Base-by-base conservation (phyloP, 2,329 filamentous ascomycete genomes). In the Celoporthe dispersa region DNA sequence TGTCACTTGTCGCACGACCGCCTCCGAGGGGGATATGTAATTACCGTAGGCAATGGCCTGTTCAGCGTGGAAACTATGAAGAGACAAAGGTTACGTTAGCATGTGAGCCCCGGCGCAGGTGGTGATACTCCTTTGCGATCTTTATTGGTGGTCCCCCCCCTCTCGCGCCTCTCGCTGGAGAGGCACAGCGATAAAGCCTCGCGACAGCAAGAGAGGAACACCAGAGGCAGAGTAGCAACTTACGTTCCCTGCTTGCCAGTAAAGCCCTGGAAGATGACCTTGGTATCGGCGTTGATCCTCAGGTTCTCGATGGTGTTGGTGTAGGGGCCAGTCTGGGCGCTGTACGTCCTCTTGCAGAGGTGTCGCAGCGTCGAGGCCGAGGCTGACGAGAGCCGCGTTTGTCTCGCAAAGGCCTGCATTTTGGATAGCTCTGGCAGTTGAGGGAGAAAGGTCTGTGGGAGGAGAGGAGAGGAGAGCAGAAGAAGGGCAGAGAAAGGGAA, bases 41-140 rank as follows among this genome's bases (percentile, higher is more conserved):
- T 76, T 93, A 97, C 94, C 96, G 84, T 99, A 99, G 83, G 97
- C 96, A 83, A 99, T 98, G 76, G 96, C 96, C 86, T 98, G 94
- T 82, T 94, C 89, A 75, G 96, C 96, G 83, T 99, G 96, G 88
- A 99, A 99, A 77, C 95, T 98, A 76, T 66, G 64, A 70, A 68
- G 73, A 70, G 61, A 64, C 70, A 72, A 69, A 72, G 63, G 74
- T 81, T 74, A 81, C 19, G 81, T 75, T 79, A 70, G 64, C 66
- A 63, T 68, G 39, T 69, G 67, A 66, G 61, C n/a, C 62, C 66
- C 41, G 28, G 25, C 28, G 62, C n/a, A 28, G 31, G 4, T 37
- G 44, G 41, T 44, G 44, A 51, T 28, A 7, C 2, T 31, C 19
- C 44, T 48, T 19, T 48, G 44, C 22, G 44, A n/a, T 48, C 44